Evolutionary conservation across 345 rosid species (phyloP).

Genomic region (Nasturtium officinale): DNA sequence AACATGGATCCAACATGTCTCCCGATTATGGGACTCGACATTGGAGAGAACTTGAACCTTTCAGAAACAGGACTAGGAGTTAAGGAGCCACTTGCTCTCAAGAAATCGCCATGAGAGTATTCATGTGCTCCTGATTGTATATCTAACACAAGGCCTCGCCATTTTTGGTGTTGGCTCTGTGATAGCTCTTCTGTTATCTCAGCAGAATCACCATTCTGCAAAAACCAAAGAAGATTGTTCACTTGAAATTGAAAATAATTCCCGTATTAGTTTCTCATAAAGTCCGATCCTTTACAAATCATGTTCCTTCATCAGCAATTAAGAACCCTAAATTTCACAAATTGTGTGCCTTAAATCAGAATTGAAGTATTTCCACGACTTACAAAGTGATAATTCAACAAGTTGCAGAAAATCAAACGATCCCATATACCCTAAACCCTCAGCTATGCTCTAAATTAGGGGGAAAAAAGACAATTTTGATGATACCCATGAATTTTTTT

Average conservation of each 20-base stretch:
- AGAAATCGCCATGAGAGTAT: slow-evolving; percentile 45
- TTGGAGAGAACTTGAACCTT: slow-evolving; percentile 74
- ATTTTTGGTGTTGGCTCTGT: slow-evolving; percentile 37
- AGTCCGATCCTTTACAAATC: not conserved
- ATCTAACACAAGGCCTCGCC: slow-evolving; percentile 47
- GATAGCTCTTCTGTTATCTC: slow-evolving; percentile 70
- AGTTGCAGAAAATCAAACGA: slow-evolving; percentile 10
- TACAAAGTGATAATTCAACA: not conserved
- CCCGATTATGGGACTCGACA: slow-evolving; percentile 60
- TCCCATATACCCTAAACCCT: slow-evolving; percentile 21
- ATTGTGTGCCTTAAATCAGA: not conserved
- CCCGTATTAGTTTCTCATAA: slow-evolving; percentile 18
- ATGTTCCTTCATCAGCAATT: not conserved
- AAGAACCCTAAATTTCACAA: not conserved
- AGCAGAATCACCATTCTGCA: slow-evolving; percentile 50
- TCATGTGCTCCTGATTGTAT: slow-evolving; percentile 54
- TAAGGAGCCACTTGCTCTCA: slow-evolving; percentile 48
- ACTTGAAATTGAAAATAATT: slow-evolving; percentile 11
- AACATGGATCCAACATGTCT: slow-evolving; percentile 51
- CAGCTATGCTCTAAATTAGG: not conserved
- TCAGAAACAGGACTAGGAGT: slow-evolving; percentile 58
- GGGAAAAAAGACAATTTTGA: not conserved
- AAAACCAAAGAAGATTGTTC: slow-evolving; percentile 9
- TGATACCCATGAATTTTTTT: not conserved
- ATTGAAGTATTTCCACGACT: not conserved